phyloP scores from a whole-genome alignment of 2,329 filamentous ascomycete species.

The Fusarium kyushuense region DNA sequence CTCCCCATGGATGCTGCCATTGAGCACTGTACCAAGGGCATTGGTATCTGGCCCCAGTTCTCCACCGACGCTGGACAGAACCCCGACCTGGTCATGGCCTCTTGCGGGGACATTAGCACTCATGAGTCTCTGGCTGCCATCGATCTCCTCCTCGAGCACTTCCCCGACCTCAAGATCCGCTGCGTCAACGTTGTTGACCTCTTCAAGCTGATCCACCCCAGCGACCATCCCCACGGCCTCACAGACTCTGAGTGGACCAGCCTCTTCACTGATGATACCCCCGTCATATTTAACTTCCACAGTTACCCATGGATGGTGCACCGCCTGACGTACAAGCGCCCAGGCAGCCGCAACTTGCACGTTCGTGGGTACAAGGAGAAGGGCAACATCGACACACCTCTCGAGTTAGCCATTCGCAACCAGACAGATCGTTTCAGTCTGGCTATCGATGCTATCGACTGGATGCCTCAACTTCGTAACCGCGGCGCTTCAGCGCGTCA shows the following conservation, averaged over 20 bases:
- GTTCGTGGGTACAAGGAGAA: conserved; percentile 86
- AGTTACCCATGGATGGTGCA: conserved; percentile 85
- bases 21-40: conserved; percentile 81
- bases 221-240: conserved; percentile 80
- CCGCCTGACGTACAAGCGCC: conserved; percentile 80
- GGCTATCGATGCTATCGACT: conserved; percentile 81
- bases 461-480: conserved; percentile 72
- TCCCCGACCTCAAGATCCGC: conserved; percentile 79
- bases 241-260: conserved; percentile 73
- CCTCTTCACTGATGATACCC: conserved; percentile 78
- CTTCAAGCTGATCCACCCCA: conserved; percentile 79
- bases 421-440: conserved; percentile 81
- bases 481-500: conserved; percentile 72
- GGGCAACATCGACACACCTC: conserved; percentile 85
- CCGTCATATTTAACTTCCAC: conserved; percentile 87
- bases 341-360: conserved; percentile 74
- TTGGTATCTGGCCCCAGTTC: conserved; percentile 83
- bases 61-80: conserved; percentile 76
- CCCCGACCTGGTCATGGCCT: conserved; percentile 81
- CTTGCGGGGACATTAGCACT: conserved; percentile 79
- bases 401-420: conserved; percentile 83
- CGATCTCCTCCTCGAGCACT: conserved; percentile 76
- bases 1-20: conserved; percentile 79
- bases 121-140: conserved; percentile 81
- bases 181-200: conserved; percentile 85